Evolutionary conservation across 139 green algal species (phyloP), one percentile per base, ranked within the genome.

Genomic region (Eudorina sp.): DNA sequence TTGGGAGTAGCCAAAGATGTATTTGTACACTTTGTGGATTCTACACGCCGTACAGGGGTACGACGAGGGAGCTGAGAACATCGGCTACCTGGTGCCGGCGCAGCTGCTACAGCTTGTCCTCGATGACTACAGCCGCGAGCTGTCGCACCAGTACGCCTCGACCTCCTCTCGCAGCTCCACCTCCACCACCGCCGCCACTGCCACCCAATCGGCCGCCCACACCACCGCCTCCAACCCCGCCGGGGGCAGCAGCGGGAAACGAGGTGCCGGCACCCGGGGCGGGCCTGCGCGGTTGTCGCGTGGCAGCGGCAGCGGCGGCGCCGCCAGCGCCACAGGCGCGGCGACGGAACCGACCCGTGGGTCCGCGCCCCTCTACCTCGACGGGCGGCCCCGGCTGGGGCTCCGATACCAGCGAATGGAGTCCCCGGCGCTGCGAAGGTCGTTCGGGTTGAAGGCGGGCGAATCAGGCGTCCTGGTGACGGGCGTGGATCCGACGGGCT

Each of bases 351-450:
- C 62, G 62, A 72, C 21, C 62, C 62, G 27, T 34, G 62, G 62
- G 66, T 75, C 66, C 14, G 38, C 31, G 34, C 43, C 73, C 45
- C 38, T 89, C 0, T 58, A 84, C 43, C 79, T 91, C 13, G 79
- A 83, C 23, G 72, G 85, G 11, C 66, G 89, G 58, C 89, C 89
- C 2, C 53, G 77, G 19, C 72, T 92, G 29, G 89, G 96, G 72
- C 86, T 98, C 4, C 69, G 94, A 23, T 99, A 95, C 92, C 97
- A 99, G 93, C 92, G 93, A 76, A 86, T 99, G 90, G 97, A 99
- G 91, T 96, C 58, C 1, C 53, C 40, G 40, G 78, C 48, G 3
- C 70, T 92, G 36, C 45, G 92, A 60, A 88, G 89, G 46, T 68
- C 85, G 31, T 82, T 97, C 43, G 91, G 85, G 14, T 29, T 90